These are phyloP conservation scores for Yarrowia galli DNA, from an alignment of 1,139 yeast genomes.

Conservation along the genomic window DNA sequence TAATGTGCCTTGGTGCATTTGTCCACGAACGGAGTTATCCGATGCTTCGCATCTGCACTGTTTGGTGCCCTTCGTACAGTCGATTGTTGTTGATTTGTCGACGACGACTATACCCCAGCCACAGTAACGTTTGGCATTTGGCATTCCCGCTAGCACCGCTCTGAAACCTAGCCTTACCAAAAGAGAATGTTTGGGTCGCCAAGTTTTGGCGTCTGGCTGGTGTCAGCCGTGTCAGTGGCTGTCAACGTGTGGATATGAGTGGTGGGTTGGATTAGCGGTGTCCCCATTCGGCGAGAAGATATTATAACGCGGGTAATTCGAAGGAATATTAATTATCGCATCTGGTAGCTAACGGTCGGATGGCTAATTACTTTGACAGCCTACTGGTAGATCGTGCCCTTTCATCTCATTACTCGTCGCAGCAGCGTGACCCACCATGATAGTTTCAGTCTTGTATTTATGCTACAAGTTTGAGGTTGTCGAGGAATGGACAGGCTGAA, in stretches of 20 bases:
- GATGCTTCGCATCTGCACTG: not conserved
- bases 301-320: not conserved
- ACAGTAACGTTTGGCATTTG: constrained; percentile 12
- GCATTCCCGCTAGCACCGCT: constrained; percentile 14
- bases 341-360: not conserved
- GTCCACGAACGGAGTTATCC: not conserved
- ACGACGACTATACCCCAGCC: not conserved
- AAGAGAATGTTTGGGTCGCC: not conserved
- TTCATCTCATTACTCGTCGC: not conserved
- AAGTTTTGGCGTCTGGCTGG: constrained; percentile 10
- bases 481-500: not conserved
- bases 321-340: no score
- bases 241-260: not conserved
- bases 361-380: no score
- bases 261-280: not conserved
- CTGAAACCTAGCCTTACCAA: constrained; percentile 1
- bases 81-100: not conserved
- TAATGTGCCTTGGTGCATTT: not conserved
- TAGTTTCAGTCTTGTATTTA: no score
- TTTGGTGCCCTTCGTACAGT: not conserved
- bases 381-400: no score
- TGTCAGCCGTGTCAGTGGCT: not conserved
- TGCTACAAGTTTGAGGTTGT: no score
- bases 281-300: not conserved
- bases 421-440: not conserved